Evolutionary conservation across 768 basidiomycete species (phyloP).

Genomic region (Pisolithus albus): DNA sequence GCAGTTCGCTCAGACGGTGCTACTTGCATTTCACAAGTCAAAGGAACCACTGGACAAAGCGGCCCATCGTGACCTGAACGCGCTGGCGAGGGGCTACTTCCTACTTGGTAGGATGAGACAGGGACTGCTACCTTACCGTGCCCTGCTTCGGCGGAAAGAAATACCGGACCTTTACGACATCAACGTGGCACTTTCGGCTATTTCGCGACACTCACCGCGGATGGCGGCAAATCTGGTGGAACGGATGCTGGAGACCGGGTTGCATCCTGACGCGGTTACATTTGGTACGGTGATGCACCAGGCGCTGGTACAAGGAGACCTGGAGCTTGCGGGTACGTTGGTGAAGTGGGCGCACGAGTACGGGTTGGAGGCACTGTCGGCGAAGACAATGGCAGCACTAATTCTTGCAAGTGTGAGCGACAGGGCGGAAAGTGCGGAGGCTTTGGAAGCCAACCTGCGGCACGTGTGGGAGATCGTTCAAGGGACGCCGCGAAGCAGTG

Average conservation of each 20-base stretch:
- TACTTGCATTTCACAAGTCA: conserved; percentile 35
- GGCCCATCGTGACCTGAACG: conserved; percentile 46
- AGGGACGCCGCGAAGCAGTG: conserved; percentile 28
- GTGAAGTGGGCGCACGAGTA: conserved; percentile 33
- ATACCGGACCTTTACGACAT: conserved; percentile 58
- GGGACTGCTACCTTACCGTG: conserved; percentile 42
- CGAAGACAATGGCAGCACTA: conserved; percentile 44
- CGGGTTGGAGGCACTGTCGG: conserved; percentile 32
- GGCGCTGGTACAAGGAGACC: conserved; percentile 42
- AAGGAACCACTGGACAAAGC: conserved; percentile 44
- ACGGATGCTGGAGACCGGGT: conserved; percentile 42
- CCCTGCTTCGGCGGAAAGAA: conserved; percentile 42
- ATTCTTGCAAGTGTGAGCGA: conserved; percentile 36
- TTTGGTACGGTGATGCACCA: conserved; percentile 59
- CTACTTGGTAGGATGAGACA: conserved; percentile 42
- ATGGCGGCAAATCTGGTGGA: conserved; percentile 42
- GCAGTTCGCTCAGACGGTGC: conserved; percentile 41
- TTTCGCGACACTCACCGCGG: conserved; percentile 44
- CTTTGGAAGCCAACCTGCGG: conserved; percentile 31
- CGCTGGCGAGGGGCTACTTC: conserved; percentile 57
- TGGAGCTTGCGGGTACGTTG: conserved; percentile 38
- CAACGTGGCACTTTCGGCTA: conserved; percentile 52
- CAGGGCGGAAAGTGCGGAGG: conserved; percentile 18
- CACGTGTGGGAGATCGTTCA: conserved; percentile 38
- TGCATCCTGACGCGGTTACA: conserved; percentile 47